Conservation (phyloP, 129 eudicot species). For the Flaveria brownii region DNA sequence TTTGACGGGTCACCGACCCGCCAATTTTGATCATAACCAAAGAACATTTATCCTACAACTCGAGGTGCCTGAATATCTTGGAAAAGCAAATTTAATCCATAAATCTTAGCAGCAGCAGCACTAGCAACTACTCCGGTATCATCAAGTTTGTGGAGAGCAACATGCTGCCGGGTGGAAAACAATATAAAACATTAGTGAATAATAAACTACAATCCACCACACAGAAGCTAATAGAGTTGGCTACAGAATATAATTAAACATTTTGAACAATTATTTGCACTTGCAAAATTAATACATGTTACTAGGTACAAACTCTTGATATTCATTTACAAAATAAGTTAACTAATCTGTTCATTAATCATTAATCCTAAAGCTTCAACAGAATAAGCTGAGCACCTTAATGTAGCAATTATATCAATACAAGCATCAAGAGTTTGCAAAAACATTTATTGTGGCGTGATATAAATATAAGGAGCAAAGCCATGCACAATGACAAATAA, state of each 20-base stretch:
- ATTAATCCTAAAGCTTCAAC: not conserved
- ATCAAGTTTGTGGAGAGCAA: slow-evolving; percentile 67
- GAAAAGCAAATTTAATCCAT: slow-evolving; percentile 75
- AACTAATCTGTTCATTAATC: not conserved
- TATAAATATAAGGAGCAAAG: not conserved
- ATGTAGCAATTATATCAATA: not conserved
- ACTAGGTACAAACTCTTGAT: slow-evolving; percentile 1
- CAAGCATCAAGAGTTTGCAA: not conserved
- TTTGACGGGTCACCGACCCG: not conserved
- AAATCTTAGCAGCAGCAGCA: slow-evolving; percentile 70
- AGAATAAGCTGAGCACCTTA: not conserved
- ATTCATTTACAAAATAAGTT: slow-evolving; percentile 4
- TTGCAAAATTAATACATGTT: not conserved
- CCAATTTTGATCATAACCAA: not conserved
- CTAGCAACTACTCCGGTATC: slow-evolving; percentile 99
- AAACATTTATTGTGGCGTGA: too few relatives aligned
- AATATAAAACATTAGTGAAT: slow-evolving; percentile 8
- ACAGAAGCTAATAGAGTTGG: not conserved
- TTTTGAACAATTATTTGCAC: not conserved
- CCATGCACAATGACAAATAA: not conserved
- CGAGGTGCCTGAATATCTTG: slow-evolving; percentile 81
- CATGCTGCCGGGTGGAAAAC: slow-evolving; percentile 46
- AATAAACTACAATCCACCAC: slow-evolving; percentile 14
- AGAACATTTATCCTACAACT: not conserved
- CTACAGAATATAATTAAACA: not conserved